phyloP scores from a whole-genome alignment of 78 protist species.

The Trichosphaerium sp. region DNA sequence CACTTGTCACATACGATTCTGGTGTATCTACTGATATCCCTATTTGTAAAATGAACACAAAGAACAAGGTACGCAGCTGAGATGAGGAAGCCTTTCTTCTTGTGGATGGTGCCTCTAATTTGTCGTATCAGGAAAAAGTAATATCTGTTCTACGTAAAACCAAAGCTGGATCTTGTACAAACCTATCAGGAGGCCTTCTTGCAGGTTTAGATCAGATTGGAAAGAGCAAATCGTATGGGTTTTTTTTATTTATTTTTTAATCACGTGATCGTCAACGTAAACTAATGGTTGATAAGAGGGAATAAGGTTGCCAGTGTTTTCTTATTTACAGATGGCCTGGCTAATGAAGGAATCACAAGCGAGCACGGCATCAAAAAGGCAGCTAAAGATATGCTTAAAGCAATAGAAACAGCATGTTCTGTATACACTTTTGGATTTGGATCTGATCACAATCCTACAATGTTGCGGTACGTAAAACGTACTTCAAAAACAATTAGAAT shows the following conservation, averaged over 20 bases:
- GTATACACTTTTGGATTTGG: constrained; percentile 13
- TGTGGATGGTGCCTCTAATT: too few species aligned
- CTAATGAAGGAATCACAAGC: constrained; percentile 24
- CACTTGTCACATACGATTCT: constrained; percentile 16
- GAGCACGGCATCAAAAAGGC: not conserved
- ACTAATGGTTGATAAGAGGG: not conserved
- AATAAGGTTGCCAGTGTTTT: not conserved
- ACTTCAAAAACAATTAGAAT: too few species aligned
- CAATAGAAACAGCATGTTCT: too few species aligned
- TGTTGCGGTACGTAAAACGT: too few species aligned
- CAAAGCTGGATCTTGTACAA: constrained; percentile 17
- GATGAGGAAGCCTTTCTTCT: too few species aligned
- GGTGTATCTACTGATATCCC: not conserved
- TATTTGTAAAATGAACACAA: not conserved
- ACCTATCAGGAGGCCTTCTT: constrained; percentile 39
- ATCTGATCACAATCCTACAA: not conserved
- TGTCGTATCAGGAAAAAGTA: too few species aligned
- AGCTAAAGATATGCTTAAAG: not conserved
- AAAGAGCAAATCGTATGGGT: not conserved
- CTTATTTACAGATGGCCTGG: constrained; percentile 51
- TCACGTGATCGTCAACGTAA: not conserved
- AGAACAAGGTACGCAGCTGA: too few species aligned
- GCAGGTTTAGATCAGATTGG: constrained; percentile 2
- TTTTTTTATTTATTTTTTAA: not conserved
- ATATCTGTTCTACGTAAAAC: not conserved